A percentile compares a stretch with the other conserved stretches of the same genome.
Conservation (phyloP, 2,329 filamentous ascomycete species). For the Conoideocrella luteorostrata region DNA sequence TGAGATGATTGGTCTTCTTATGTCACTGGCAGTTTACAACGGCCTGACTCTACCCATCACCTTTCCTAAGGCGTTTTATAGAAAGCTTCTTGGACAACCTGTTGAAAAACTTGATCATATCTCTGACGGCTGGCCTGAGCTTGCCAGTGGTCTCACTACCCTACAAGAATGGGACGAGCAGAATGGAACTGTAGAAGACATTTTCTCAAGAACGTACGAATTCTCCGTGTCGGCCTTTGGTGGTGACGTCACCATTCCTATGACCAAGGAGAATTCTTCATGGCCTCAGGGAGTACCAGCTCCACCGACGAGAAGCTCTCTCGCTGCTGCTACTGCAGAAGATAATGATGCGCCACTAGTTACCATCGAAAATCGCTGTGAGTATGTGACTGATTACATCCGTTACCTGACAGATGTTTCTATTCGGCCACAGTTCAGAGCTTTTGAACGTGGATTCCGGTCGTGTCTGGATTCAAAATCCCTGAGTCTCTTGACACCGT, state of each 20-base stretch:
- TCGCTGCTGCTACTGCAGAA: slow-evolving; percentile 20
- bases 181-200: slow-evolving; percentile 70
- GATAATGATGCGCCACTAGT: slow-evolving; percentile 61
- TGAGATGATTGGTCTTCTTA: slow-evolving; percentile 79
- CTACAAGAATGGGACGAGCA: slow-evolving; percentile 71
- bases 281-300: slow-evolving; percentile 48
- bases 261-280: slow-evolving; percentile 34
- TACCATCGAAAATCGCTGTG: slow-evolving; percentile 69
- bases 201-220: slow-evolving; percentile 80
- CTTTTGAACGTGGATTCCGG: slow-evolving; percentile 76
- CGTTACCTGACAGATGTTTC: slow-evolving; percentile 75
- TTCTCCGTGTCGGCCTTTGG: slow-evolving; percentile 63
- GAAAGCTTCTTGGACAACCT: slow-evolving; percentile 64
- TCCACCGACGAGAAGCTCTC: slow-evolving; percentile 23
- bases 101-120: slow-evolving; percentile 70
- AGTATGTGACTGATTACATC: slow-evolving; percentile 80
- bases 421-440: slow-evolving; percentile 67
- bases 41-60: slow-evolving; percentile 85
- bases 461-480: slow-evolving; percentile 66
- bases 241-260: slow-evolving; percentile 50
- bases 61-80: slow-evolving; percentile 80
- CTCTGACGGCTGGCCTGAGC: slow-evolving; percentile 77
- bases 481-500: slow-evolving; percentile 63
- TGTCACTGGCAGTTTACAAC: slow-evolving; percentile 88
- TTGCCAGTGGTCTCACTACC: slow-evolving; percentile 66